Evolutionary conservation across 148 eudicot species (phyloP), one percentile per base, ranked within the genome.

Genomic region (Rhododendron simsii): DNA sequence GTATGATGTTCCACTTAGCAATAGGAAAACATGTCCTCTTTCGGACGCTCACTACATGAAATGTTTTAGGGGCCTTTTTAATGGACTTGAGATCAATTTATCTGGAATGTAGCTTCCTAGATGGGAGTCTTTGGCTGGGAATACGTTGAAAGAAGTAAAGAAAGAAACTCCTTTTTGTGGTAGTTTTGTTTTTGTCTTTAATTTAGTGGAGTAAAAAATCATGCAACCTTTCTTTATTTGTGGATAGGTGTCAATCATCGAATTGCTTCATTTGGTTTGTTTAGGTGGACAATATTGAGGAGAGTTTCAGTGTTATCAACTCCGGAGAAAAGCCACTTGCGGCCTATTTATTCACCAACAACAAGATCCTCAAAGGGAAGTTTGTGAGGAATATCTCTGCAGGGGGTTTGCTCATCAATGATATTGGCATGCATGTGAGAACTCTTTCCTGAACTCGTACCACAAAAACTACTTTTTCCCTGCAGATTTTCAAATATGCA

Each of bases 271-370:
- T 78, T 73, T 48, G 53, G 18, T 78, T 83, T 74, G 77, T 45
- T 33, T 85, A 94, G 96, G 94, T 94, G 77, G 90, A 89, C 47
- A 90, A 78, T 75, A 65, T 94, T 51, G 93, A 94, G 84, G 95
- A 94, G 44, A 85, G 93, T 76, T 84, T 91, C 71, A 67, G 83
- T 41, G n/a, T 89, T 28, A 89, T 94, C 9, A 91, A 85, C 84
- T 89, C 94, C 16, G 89, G 71, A 92, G 86, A 90, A 80, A 94
- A 94, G 88, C 95, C 96, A 80, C 93, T 94, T 77, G 95, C 95
- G 47, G 94, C 95, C 30, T 94, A 94, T 82, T 21, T 92, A 45
- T 94, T 94, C 84, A 94, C 96, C 63, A 93, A 93, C 89, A 89
- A 90, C 87, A 91, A 91, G 81, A 88, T 65, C 82, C 90, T 93